Percentiles rank a stretch among this genome's conserved stretches.
Evolutionary conservation across 2,329 filamentous ascomycete genomes (phyloP).

Genomic region (Zymoseptoria crescenta): DNA sequence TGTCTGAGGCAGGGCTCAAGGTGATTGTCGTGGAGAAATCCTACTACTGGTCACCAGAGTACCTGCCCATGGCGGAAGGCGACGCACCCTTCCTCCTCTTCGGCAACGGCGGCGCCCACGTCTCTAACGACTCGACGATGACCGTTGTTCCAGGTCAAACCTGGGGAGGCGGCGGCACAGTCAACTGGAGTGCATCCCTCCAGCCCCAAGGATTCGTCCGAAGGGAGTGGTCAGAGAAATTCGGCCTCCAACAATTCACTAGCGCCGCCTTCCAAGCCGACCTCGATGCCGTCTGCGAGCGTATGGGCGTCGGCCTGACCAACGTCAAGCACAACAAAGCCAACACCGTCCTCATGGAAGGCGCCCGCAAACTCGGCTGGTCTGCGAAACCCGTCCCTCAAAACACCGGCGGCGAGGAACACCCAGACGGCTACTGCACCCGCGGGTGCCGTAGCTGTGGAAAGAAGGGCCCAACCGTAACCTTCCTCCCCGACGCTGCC

Average conservation of each 20-base stretch:
- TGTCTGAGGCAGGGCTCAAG: conserved; percentile 65
- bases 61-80: conserved; percentile 65
- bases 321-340: conserved; percentile 63
- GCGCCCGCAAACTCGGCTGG: conserved; percentile 66
- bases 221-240: conserved; percentile 65
- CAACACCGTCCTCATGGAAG: conserved; percentile 67
- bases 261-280: conserved; percentile 67
- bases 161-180: conserved; percentile 79
- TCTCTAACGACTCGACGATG: conserved; percentile 44
- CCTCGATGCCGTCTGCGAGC: conserved; percentile 68
- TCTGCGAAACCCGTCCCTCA: conserved; percentile 62
- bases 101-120: conserved; percentile 56
- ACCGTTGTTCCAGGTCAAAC: conserved; percentile 59
- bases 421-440: conserved; percentile 62
- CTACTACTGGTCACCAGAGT: conserved; percentile 64
- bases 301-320: conserved; percentile 66
- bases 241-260: conserved; percentile 64
- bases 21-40: conserved; percentile 79
- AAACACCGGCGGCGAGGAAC: conserved; percentile 65
- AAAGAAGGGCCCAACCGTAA: conserved; percentile 71
- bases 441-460: conserved; percentile 55
- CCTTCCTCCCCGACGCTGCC: conserved; percentile 73
- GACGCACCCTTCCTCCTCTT: conserved; percentile 58
- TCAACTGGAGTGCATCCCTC: conserved; percentile 71
- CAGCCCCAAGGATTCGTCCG: conserved; percentile 70